A percentile compares a stretch with the other conserved stretches of the same genome.
These are phyloP conservation scores for Aspergillus ellipticus DNA, from an alignment of 495 filamentous ascomycete species.

Conservation along the genomic window DNA sequence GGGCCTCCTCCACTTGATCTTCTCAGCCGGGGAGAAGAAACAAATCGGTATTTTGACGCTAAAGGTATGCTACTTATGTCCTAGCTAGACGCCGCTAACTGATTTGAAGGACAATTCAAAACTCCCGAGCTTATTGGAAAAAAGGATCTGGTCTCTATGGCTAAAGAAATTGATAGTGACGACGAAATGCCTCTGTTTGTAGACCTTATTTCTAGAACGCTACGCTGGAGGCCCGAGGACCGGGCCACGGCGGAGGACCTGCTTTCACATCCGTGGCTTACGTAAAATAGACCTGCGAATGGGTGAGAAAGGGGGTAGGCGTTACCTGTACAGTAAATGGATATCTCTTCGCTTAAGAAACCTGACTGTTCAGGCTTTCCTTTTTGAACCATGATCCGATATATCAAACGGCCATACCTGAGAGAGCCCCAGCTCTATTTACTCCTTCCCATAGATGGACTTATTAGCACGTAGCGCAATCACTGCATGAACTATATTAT, in stretches of 20 bases:
- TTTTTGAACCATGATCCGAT: constrained; percentile 1
- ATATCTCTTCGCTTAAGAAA: constrained; percentile 3
- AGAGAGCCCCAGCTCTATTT: constrained; percentile 1
- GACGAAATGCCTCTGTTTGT: constrained; percentile 11
- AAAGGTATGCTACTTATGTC: constrained; percentile 13
- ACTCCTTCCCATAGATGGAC: constrained; percentile 2
- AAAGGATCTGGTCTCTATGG: constrained; percentile 13
- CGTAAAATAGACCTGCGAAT: constrained; percentile 11
- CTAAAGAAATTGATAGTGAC: constrained; percentile 12
- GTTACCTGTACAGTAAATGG: constrained; percentile 3
- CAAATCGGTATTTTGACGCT: constrained; percentile 22
- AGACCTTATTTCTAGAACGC: constrained; percentile 12
- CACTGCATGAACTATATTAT: no score
- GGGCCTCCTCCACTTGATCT: constrained; percentile 25
- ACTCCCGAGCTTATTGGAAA: constrained; percentile 15
- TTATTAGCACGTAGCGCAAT: background rate
- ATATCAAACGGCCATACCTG: constrained; percentile 1
- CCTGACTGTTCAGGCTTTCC: constrained; percentile 1
- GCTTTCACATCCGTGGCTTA: constrained; percentile 17
- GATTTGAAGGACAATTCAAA: constrained; percentile 19
- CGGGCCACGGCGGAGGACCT: constrained; percentile 14
- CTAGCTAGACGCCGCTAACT: constrained; percentile 12
- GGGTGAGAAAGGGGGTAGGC: background rate
- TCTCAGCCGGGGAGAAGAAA: constrained; percentile 17
- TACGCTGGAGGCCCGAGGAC: constrained; percentile 15